Evolutionary conservation across 2,329 filamentous ascomycete species (phyloP).

Genomic region (Xylariaceae sp.): DNA sequence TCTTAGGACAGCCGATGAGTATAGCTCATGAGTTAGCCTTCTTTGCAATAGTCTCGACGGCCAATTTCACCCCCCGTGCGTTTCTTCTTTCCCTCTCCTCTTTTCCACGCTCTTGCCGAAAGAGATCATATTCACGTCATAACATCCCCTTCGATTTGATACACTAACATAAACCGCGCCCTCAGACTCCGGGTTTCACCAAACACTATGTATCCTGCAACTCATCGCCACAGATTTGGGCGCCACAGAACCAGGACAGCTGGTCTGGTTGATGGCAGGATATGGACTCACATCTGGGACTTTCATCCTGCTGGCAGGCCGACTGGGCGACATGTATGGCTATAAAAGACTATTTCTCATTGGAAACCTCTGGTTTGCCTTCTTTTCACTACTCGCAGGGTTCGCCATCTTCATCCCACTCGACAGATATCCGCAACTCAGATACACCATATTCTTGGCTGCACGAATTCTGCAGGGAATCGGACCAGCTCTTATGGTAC

Average conservation of each 20-base stretch:
- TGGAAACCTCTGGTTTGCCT: constrained; percentile 47
- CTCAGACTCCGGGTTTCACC: constrained; percentile 30
- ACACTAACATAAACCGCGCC: constrained; percentile 6
- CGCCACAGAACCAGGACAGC: constrained; percentile 38
- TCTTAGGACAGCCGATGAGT: constrained; percentile 28
- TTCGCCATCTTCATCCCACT: constrained; percentile 37
- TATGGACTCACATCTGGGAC: constrained; percentile 49
- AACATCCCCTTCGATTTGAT: not conserved
- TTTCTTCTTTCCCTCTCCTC: not conserved
- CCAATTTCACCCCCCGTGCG: constrained; percentile 32
- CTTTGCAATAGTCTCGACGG: constrained; percentile 28
- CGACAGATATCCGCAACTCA: constrained; percentile 7
- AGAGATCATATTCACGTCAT: not conserved
- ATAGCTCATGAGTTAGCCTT: constrained; percentile 27
- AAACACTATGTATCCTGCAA: constrained; percentile 35
- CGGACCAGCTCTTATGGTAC: constrained; percentile 51
- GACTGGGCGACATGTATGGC: constrained; percentile 49
- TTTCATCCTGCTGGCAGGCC: constrained; percentile 48
- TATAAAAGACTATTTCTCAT: constrained; percentile 47
- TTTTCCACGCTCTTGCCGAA: not conserved
- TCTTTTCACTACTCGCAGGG: constrained; percentile 46
- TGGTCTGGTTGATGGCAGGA: constrained; percentile 46
- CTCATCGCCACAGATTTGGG: constrained; percentile 44
- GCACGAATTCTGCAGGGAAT: constrained; percentile 47
- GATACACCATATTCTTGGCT: constrained; percentile 37